Evolutionary conservation across 345 rosid genomes (phyloP).

Genomic region (Punica granatum): DNA sequence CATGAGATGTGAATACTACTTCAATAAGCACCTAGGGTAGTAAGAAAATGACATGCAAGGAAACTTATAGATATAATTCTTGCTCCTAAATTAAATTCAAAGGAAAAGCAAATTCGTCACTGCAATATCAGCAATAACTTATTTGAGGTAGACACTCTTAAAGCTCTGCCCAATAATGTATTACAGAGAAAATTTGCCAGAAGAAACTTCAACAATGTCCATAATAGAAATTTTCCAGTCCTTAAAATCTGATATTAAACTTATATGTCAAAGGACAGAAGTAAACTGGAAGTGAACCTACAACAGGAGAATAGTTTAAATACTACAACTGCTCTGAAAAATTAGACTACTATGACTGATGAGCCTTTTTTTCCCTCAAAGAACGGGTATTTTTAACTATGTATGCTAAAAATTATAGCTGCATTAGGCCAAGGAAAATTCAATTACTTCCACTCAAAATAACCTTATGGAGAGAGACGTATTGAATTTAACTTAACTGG

Average conservation of each 20-base stretch:
- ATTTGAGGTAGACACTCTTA: neutral
- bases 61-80: no score
- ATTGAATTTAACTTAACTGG: neutral
- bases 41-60: no score
- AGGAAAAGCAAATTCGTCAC: neutral
- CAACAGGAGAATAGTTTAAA: neutral
- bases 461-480: neutral
- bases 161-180: neutral
- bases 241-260: neutral
- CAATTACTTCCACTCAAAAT: neutral
- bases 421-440: neutral
- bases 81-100: neutral
- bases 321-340: neutral
- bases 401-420: neutral
- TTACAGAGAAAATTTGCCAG: neutral
- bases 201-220: neutral
- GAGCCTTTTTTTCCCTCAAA: neutral
- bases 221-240: neutral
- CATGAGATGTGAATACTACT: no score
- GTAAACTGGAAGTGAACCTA: neutral
- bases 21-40: no score
- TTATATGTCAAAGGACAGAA: neutral
- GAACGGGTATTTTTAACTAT: neutral
- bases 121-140: neutral
- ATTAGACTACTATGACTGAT: neutral